Conservation (phyloP, 169 alveolate genomes). For the Plasmodium gallinaceum region DNA sequence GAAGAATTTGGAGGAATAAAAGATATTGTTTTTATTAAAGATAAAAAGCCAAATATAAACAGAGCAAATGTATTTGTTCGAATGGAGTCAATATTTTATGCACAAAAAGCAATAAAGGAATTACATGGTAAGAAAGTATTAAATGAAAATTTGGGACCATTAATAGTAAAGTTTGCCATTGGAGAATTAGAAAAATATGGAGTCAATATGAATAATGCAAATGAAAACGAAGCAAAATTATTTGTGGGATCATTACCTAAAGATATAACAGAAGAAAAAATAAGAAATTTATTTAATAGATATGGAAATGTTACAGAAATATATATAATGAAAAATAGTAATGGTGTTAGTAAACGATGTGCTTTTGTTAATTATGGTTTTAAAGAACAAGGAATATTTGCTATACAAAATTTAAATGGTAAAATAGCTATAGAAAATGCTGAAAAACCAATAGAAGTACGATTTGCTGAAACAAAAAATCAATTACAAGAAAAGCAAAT, state of each 20-base stretch:
- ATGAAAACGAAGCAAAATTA: constrained; percentile 90
- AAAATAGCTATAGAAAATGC: constrained; percentile 87
- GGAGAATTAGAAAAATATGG: constrained; percentile 92
- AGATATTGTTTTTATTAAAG: constrained; percentile 89
- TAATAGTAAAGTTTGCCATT: constrained; percentile 90
- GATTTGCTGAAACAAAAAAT: constrained; percentile 90
- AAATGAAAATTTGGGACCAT: constrained; percentile 89
- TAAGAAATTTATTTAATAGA: constrained; percentile 84
- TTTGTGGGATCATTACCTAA: constrained; percentile 93
- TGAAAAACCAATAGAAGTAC: constrained; percentile 90
- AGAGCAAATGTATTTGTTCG: constrained; percentile 87
- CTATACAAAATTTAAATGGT: constrained; percentile 87
- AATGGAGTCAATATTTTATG: constrained; percentile 91
- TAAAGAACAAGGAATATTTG: constrained; percentile 92
- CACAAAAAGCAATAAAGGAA: constrained; percentile 91
- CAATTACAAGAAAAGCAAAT: constrained; percentile 67
- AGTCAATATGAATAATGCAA: constrained; percentile 81
- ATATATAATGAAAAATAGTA: constrained; percentile 89
- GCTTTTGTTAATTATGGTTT: constrained; percentile 90
- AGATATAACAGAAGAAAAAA: constrained; percentile 86
- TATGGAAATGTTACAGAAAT: constrained; percentile 91
- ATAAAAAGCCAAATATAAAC: constrained; percentile 87
- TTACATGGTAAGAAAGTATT: constrained; percentile 85
- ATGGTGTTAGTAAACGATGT: constrained; percentile 91
- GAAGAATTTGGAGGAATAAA: constrained; percentile 90